A percentile compares a stretch with the other conserved stretches of the same genome.
Conservation (phyloP, 768 basidiomycete genomes). For the Gloeophyllum trabeum region DNA sequence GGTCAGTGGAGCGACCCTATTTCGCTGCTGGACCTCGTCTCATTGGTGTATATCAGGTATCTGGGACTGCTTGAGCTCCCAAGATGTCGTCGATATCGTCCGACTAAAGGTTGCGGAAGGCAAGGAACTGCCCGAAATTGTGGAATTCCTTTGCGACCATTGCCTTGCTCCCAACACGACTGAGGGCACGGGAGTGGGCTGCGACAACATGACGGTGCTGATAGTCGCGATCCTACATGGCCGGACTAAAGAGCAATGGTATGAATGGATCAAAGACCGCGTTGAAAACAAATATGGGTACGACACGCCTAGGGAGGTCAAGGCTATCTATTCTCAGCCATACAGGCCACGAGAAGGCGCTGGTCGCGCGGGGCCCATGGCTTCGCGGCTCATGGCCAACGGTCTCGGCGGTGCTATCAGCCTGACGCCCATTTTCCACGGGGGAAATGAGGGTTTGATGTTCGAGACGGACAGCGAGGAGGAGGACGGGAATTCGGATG, state of each 20-base stretch:
- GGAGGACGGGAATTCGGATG: conserved; percentile 11
- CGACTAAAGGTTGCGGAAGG: conserved; percentile 74
- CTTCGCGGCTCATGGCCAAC: conserved; percentile 31
- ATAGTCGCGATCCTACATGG: conserved; percentile 83
- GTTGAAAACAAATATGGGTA: conserved; percentile 70
- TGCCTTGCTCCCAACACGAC: conserved; percentile 92
- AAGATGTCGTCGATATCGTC: conserved; percentile 85
- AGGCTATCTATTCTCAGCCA: conserved; percentile 83
- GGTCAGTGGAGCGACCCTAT: conserved; percentile 36
- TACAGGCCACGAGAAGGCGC: conserved; percentile 46
- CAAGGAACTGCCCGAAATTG: conserved; percentile 70
- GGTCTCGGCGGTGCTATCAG: conserved; percentile 36
- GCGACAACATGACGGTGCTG: conserved; percentile 98
- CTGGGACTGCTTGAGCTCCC: conserved; percentile 94
- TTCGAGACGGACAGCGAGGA: conserved; percentile 52
- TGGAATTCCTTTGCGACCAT: conserved; percentile 82
- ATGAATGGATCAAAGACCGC: conserved; percentile 76
- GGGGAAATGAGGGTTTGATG: conserved; percentile 55
- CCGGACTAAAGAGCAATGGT: conserved; percentile 88
- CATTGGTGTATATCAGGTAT: conserved; percentile 53
- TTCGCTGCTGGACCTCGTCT: conserved; percentile 4
- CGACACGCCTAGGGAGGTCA: conserved; percentile 62
- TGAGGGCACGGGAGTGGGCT: conserved; percentile 86
- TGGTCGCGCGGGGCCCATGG: too few species aligned
- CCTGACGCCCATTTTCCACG: conserved; percentile 51